Percentiles rank a stretch among this genome's conserved stretches.
Conservation (phyloP, 768 basidiomycete species). For the Podaxis pistillaris region DNA sequence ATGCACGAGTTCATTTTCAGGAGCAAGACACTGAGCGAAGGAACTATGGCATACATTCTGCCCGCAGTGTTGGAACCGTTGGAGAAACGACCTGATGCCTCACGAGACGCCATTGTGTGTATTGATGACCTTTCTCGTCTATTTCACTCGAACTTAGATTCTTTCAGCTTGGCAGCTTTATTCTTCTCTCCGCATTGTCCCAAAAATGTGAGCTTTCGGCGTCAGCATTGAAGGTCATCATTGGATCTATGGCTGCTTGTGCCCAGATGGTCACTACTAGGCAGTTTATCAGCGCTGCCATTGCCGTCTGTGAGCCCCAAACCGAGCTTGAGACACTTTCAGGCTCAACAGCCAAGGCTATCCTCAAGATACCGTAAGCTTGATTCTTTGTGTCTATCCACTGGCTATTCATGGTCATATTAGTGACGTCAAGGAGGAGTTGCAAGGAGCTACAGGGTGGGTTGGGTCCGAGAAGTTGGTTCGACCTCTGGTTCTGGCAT, state of each 20-base stretch:
- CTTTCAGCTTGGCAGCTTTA: constrained; percentile 65
- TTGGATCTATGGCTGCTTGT: constrained; percentile 51
- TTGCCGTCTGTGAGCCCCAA: constrained; percentile 68
- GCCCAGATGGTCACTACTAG: constrained; percentile 46
- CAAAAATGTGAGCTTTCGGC: constrained; percentile 60
- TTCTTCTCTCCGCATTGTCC: constrained; percentile 69
- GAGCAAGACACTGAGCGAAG: constrained; percentile 58
- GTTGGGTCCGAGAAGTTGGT: constrained; percentile 57
- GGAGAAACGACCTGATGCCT: constrained; percentile 32
- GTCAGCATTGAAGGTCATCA: constrained; percentile 57
- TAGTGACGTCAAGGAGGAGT: constrained; percentile 48
- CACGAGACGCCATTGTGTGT: constrained; percentile 58
- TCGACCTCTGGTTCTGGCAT: constrained; percentile 44
- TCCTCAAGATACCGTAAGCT: constrained; percentile 53
- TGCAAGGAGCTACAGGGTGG: constrained; percentile 43
- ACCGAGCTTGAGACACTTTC: constrained; percentile 48
- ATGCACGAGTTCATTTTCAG: constrained; percentile 77
- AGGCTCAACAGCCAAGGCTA: constrained; percentile 33
- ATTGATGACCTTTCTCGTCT: neutral
- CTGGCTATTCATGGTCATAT: neutral
- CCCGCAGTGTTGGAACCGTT: constrained; percentile 64
- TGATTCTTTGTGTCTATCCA: neutral
- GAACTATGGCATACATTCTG: constrained; percentile 60
- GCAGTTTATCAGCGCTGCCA: constrained; percentile 63
- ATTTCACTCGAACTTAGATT: neutral